phyloP scores from a whole-genome alignment of 2,329 filamentous ascomycete genomes.

The Remersonia thermophila region DNA sequence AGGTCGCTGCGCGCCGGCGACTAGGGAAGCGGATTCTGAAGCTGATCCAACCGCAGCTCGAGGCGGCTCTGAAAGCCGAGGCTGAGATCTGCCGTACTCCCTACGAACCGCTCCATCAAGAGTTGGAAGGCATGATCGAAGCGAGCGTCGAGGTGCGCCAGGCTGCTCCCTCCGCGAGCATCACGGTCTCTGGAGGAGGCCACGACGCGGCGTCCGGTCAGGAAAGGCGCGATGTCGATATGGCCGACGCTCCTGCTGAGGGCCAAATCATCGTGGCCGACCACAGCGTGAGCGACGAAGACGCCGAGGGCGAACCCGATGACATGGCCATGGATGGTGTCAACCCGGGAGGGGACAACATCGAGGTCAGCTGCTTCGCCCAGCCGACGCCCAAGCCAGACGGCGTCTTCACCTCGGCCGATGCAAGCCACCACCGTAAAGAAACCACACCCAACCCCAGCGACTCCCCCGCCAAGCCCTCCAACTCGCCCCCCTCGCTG shows the following conservation, averaged over 20 bases:
- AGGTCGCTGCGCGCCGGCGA: slow-evolving; percentile 70
- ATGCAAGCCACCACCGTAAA: slow-evolving; percentile 13
- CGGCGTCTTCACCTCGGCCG: slow-evolving; percentile 20
- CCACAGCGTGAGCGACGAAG: slow-evolving; percentile 16
- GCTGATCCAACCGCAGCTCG: slow-evolving; percentile 63
- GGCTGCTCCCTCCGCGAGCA: slow-evolving; percentile 19
- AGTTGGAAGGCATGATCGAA: slow-evolving; percentile 63
- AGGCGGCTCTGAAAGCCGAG: slow-evolving; percentile 66
- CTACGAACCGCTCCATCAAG: slow-evolving; percentile 55
- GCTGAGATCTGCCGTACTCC: slow-evolving; percentile 64
- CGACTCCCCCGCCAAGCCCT: slow-evolving; percentile 19
- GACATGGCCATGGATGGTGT: slow-evolving; percentile 18
- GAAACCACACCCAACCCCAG: slow-evolving; percentile 9
- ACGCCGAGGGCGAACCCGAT: slow-evolving; percentile 21
- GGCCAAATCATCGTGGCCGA: slow-evolving; percentile 35
- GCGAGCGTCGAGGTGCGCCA: slow-evolving; percentile 47
- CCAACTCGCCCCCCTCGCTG: slow-evolving; percentile 15
- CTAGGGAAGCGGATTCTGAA: slow-evolving; percentile 86
- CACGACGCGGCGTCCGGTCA: slow-evolving; percentile 21
- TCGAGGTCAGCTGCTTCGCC: slow-evolving; percentile 28
- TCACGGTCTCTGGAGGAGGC: slow-evolving; percentile 24
- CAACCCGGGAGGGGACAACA: slow-evolving; percentile 25
- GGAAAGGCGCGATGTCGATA: slow-evolving; percentile 34
- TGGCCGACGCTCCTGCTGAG: slow-evolving; percentile 36
- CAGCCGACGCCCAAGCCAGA: slow-evolving; percentile 17